Percentiles rank a stretch among this genome's conserved stretches.
Evolutionary conservation across 1,284 basidiomycete species (phyloP).

Genomic region (Pseudozyma sp.): DNA sequence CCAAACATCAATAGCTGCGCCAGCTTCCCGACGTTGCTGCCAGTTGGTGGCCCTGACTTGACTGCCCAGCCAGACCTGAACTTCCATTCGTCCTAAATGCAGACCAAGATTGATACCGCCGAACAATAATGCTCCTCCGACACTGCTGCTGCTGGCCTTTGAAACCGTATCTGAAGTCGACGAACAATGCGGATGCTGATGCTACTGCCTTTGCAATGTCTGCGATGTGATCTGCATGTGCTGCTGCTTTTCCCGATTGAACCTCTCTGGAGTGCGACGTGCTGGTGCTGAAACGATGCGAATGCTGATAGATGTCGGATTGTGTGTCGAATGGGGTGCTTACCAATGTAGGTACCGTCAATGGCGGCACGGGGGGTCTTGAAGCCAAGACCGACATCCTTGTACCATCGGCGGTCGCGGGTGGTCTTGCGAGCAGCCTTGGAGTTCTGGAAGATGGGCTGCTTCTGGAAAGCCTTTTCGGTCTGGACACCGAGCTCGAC

Average conservation of each 20-base stretch:
- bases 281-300: not conserved
- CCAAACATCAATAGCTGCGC: no score
- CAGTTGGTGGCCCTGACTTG: no score
- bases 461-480: slow-evolving; percentile 80
- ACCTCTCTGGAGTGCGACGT: not conserved
- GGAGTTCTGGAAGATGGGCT: slow-evolving; percentile 97
- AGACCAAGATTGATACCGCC: no score
- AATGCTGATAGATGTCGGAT: not conserved
- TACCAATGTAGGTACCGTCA: slow-evolving; percentile 91
- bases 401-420: slow-evolving; percentile 98
- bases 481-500: slow-evolving; percentile 67
- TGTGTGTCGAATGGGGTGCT: slow-evolving; percentile 20
- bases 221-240: not conserved
- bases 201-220: not conserved
- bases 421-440: slow-evolving; percentile 91
- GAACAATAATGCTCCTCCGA: no score
- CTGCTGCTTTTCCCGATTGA: not conserved
- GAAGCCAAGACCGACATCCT: slow-evolving; percentile 72
- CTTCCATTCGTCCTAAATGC: no score
- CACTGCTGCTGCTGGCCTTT: no score
- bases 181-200: not conserved
- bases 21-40: no score
- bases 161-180: no score
- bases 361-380: slow-evolving; percentile 93
- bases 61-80: no score